phyloP scores from a whole-genome alignment of 2,329 filamentous ascomycete genomes.

The Taxawa tesnikishii region DNA sequence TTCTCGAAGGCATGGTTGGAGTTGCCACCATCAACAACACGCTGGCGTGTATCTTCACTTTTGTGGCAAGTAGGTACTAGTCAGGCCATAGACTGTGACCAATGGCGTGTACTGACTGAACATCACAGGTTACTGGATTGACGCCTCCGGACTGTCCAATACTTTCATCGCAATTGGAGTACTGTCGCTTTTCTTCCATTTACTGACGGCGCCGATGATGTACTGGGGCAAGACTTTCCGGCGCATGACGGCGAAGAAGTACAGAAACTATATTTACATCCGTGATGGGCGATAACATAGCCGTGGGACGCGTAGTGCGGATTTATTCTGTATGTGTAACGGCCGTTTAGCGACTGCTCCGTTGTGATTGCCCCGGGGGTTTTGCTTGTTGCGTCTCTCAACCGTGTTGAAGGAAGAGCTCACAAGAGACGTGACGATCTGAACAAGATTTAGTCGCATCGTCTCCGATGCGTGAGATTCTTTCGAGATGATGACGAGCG shows the following conservation, averaged over 20 bases:
- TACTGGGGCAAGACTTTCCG: slow-evolving; percentile 39
- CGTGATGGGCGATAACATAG: too few species aligned
- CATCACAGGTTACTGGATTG: slow-evolving; percentile 38
- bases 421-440: too few species aligned
- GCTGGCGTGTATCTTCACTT: slow-evolving; percentile 42
- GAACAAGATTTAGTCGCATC: too few species aligned
- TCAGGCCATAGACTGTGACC: not conserved
- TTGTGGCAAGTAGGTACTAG: slow-evolving; percentile 25
- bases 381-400: too few species aligned
- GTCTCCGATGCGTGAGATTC: too few species aligned
- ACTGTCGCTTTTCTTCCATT: slow-evolving; percentile 38
- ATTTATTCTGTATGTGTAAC: too few species aligned
- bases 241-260: slow-evolving; percentile 34
- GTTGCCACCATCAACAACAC: slow-evolving; percentile 46
- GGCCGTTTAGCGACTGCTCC: too few species aligned
- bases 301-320: too few species aligned
- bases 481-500: too few species aligned
- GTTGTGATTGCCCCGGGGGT: too few species aligned
- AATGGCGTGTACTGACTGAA: slow-evolving; percentile 16
- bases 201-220: slow-evolving; percentile 42
- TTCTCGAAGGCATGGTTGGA: slow-evolving; percentile 46
- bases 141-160: slow-evolving; percentile 30
- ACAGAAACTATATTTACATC: slow-evolving; percentile 35
- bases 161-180: slow-evolving; percentile 42
- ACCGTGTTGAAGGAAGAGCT: too few species aligned